A percentile compares a stretch with the other conserved stretches of the same genome.
Evolutionary conservation across 305 asterid genomes (phyloP).

Genomic region (Plantago coronopus): DNA sequence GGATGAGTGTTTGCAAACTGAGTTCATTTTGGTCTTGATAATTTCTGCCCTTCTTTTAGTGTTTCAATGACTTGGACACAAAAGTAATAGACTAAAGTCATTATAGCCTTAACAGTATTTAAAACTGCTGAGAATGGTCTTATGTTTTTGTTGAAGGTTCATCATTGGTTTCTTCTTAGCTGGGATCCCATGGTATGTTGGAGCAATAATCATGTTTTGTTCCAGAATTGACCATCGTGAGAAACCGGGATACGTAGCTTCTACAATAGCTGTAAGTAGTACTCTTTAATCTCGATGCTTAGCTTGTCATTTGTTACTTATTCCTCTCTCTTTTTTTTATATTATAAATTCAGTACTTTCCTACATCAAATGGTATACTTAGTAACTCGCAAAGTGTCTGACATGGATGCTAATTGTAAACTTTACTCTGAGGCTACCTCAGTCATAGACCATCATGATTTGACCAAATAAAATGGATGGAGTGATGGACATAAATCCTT

Average conservation of each 20-base stretch:
- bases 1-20: too few relatives aligned
- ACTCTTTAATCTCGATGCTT: slow-evolving; percentile 15
- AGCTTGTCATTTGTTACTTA: neutral
- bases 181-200: slow-evolving; percentile 84
- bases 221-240: slow-evolving; percentile 78
- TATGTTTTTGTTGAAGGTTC: slow-evolving; percentile 50
- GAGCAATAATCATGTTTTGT: slow-evolving; percentile 50
- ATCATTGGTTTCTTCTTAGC: slow-evolving; percentile 75
- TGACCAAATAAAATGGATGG: too few relatives aligned
- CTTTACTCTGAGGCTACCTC: neutral
- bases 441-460: too few relatives aligned
- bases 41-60: neutral
- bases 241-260: slow-evolving; percentile 73
- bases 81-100: neutral
- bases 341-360: neutral
- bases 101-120: neutral
- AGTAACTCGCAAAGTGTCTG: too few relatives aligned
- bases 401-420: too few relatives aligned
- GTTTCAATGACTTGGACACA: neutral
- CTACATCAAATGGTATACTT: neutral
- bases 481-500: too few relatives aligned
- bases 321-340: slow-evolving; percentile 8
- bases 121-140: slow-evolving; percentile 10
- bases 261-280: slow-evolving; percentile 69
- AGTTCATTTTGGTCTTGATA: neutral